Base-by-base conservation (phyloP, 163 green algal species). In the Prototheca wickerhamii region DNA sequence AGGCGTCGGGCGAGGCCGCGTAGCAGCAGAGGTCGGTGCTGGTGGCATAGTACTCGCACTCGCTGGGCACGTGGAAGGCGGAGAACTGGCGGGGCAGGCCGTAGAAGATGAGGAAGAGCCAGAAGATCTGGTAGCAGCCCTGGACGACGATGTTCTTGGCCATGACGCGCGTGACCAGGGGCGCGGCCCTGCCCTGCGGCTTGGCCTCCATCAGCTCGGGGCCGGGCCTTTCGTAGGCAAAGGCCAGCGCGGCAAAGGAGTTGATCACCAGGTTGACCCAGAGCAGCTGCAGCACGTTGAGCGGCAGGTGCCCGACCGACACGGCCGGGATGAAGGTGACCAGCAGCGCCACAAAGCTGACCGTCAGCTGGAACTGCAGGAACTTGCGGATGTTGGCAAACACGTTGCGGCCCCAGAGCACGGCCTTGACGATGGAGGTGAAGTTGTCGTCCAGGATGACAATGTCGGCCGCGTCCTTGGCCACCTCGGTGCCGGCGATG, bases 201-300 rank as follows among this genome's bases (percentile, higher is more conserved):
- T 87, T 79, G n/a, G 83, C 50, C 7, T 81, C 56, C 70, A 97
- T 84, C 61, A 99, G 82, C 30, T 84, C 71, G 8, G 82, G 76
- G n/a, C 84, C 88, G 40, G 93, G 93, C n/a, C 84, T 70, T 77
- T 98, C 93, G 1, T 92, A 98, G 23, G 90, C 87, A 50, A 95
- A 75, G 3, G 80, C 80, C 46, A 96, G 75, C 8, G 93, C 93
- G n/a, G 85, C 93, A 60, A 95, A 73, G 18, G 86, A 89, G 77
- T 98, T 93, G 93, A 99, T 99, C 75, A 99, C 97, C 21, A 99
- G 85, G 80, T 99, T 99, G 53, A 99, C 91, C 93, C 93, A 99
- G 60, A 99, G 86, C 69, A 99, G 83, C 76, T 92, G 84, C 64
- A 97, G 80, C 64, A 96, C 90, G 63, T 91, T 97, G 49, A 98